These are phyloP conservation scores for Chlamydomonas applanata DNA, from an alignment of 139 green algal genomes.

Conservation along the genomic window DNA sequence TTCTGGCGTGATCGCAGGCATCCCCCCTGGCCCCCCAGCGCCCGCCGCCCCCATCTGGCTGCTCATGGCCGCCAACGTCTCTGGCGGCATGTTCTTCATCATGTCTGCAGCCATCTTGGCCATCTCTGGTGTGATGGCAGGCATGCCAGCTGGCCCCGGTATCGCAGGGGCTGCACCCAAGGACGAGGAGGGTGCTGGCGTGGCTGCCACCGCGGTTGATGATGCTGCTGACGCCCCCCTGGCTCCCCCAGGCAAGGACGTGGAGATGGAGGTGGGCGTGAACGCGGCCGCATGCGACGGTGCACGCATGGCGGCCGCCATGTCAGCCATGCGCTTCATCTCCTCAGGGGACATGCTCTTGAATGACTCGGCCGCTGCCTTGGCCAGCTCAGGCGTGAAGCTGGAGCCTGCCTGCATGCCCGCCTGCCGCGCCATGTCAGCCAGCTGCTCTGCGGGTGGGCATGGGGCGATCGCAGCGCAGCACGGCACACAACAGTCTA, in stretches of 20 bases:
- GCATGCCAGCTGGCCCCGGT: background rate
- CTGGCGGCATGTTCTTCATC: background rate
- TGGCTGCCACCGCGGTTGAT: background rate
- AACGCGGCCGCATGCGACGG: background rate
- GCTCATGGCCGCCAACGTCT: background rate
- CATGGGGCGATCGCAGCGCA: no score
- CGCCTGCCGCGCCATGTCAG: background rate
- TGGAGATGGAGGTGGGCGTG: background rate
- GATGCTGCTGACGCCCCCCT: no score
- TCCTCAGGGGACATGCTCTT: constrained; percentile 24
- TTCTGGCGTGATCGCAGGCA: constrained; percentile 22
- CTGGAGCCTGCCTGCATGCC: background rate
- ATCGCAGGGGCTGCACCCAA: no score
- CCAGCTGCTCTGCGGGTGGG: background rate
- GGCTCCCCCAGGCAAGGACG: no score
- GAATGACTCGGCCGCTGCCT: constrained; percentile 16
- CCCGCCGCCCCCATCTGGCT: background rate
- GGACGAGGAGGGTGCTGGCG: no score
- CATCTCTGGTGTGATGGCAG: constrained; percentile 29
- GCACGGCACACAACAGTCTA: no score
- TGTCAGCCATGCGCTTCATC: constrained; percentile 22
- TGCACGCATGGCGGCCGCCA: background rate
- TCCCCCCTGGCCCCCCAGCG: background rate
- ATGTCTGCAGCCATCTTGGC: constrained; percentile 15
- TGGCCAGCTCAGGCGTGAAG: constrained; percentile 8